Conservation (phyloP, 805 yeast genomes). For the Candida ortonii region DNA sequence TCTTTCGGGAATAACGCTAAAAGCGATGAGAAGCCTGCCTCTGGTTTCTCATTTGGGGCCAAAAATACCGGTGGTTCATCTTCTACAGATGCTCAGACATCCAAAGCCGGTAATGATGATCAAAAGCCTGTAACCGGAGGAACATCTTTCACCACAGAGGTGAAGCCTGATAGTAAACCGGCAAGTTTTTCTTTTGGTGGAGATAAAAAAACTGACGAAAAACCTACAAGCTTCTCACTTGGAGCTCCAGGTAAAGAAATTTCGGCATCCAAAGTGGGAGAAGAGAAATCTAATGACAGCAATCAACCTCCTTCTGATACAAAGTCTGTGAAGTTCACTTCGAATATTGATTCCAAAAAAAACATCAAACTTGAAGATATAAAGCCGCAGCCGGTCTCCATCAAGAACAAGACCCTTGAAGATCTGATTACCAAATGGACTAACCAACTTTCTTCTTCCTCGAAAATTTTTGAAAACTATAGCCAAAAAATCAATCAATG, state of each 20-base stretch:
- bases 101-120: no score
- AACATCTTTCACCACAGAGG: neutral
- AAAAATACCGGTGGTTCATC: slow-evolving; percentile 7
- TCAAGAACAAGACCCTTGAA: slow-evolving; percentile 88
- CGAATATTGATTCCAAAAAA: slow-evolving; percentile 16
- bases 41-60: slow-evolving; percentile 13
- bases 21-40: slow-evolving; percentile 13
- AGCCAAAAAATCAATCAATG: slow-evolving; percentile 74
- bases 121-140: neutral
- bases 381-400: slow-evolving; percentile 66
- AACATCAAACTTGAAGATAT: slow-evolving; percentile 48
- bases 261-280: slow-evolving; percentile 6
- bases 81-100: no score
- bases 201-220: slow-evolving; percentile 10
- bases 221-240: slow-evolving; percentile 14
- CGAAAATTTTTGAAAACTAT: slow-evolving; percentile 71
- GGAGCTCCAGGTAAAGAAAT: slow-evolving; percentile 11
- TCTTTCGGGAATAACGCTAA: slow-evolving; percentile 13
- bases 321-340: slow-evolving; percentile 18
- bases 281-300: slow-evolving; percentile 13
- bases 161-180: slow-evolving; percentile 1
- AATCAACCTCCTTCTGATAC: slow-evolving; percentile 30
- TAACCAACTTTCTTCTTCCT: slow-evolving; percentile 69
- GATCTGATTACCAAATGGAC: slow-evolving; percentile 95
- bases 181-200: slow-evolving; percentile 10